A percentile compares a stretch with the other conserved stretches of the same genome.
Conservation (phyloP, 1,284 basidiomycete genomes). For the Kwoniella shivajii region DNA sequence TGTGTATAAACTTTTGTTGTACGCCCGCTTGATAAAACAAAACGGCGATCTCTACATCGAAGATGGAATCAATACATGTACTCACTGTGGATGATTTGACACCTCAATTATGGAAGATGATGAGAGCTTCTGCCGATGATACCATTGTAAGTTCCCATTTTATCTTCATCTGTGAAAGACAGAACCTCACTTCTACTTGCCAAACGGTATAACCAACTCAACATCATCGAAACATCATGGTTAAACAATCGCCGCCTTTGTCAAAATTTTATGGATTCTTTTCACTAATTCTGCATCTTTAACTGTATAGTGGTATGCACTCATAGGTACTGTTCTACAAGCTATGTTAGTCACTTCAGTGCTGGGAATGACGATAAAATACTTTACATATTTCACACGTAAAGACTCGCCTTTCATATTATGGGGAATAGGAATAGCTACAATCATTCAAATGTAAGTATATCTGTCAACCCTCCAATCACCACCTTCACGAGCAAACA, state of each 20-base stretch:
- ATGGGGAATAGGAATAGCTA: slow-evolving; percentile 7
- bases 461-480: neutral
- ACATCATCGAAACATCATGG: neutral
- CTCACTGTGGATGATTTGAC: neutral
- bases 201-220: too few species aligned
- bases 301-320: slow-evolving; percentile 4
- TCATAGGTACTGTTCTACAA: slow-evolving; percentile 4
- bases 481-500: neutral
- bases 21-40: too few species aligned
- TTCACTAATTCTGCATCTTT: neutral
- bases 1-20: too few species aligned
- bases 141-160: slow-evolving; percentile 4
- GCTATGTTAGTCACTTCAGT: slow-evolving; percentile 9
- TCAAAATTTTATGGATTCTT: neutral
- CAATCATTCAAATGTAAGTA: slow-evolving; percentile 8
- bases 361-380: slow-evolving; percentile 6
- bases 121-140: neutral
- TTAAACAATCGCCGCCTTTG: neutral
- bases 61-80: neutral
- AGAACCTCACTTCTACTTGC: too few species aligned
- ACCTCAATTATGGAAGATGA: slow-evolving; percentile 1
- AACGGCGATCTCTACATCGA: too few species aligned
- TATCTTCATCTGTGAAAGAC: too few species aligned
- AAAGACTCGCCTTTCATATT: slow-evolving; percentile 3
- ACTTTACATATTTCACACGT: slow-evolving; percentile 8